Conservation (phyloP, 2,329 filamentous ascomycete genomes). For the Ophiostoma novo-ulmi region DNA sequence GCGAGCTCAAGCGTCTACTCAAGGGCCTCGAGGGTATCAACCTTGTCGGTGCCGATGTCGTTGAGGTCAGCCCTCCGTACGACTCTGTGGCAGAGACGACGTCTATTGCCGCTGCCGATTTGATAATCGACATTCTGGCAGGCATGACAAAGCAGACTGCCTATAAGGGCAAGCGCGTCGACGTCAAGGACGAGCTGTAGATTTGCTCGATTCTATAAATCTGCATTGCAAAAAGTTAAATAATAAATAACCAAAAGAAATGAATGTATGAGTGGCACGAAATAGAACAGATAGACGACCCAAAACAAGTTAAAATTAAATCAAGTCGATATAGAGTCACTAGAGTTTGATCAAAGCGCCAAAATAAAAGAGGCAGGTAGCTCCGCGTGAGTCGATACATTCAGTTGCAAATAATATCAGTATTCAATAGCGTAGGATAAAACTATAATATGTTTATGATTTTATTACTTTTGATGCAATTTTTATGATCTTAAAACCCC, state of each 20-base stretch:
- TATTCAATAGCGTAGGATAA: not conserved
- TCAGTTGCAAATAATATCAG: not conserved
- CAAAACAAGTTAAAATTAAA: not conserved
- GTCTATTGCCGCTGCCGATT: slow-evolving; percentile 22
- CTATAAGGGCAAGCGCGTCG: not conserved
- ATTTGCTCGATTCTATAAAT: not conserved
- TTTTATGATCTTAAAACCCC: not conserved
- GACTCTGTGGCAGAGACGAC: slow-evolving; percentile 45
- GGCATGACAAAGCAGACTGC: slow-evolving; percentile 20
- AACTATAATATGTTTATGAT: not conserved
- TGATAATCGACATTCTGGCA: slow-evolving; percentile 25
- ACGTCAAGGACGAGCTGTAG: slow-evolving; percentile 21
- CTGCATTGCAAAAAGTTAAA: not conserved
- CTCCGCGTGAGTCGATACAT: not conserved
- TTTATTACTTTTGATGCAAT: not conserved
- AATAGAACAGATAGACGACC: not conserved
- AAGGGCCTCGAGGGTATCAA: slow-evolving; percentile 76
- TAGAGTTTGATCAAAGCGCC: not conserved
- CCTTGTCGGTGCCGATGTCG: slow-evolving; percentile 80
- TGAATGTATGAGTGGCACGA: not conserved
- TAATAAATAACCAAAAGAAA: not conserved
- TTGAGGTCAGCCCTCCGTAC: slow-evolving; percentile 81
- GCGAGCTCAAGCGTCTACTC: slow-evolving; percentile 78
- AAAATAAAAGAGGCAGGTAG: not conserved
- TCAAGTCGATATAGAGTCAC: not conserved